These are phyloP conservation scores for Aspergillus proliferans DNA, from an alignment of 2,329 filamentous ascomycete species.

Conservation along the genomic window DNA sequence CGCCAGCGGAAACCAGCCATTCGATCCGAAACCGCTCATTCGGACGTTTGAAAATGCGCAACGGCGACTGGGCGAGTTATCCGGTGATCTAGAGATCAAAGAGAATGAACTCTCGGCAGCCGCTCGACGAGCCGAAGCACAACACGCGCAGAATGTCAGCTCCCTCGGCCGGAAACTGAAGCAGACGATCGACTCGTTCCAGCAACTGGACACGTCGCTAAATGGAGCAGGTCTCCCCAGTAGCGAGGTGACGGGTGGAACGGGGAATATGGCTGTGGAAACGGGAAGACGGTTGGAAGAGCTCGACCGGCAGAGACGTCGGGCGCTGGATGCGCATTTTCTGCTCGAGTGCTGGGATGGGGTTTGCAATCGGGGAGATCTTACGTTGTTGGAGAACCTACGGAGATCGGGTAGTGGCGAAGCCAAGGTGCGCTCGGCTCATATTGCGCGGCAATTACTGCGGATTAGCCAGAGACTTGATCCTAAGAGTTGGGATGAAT, in stretches of 20 bases:
- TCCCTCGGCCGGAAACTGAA: conserved; percentile 84
- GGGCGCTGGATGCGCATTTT: conserved; percentile 89
- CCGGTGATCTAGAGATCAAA: conserved; percentile 76
- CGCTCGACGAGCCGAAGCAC: conserved; percentile 81
- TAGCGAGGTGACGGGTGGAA: conserved; percentile 37
- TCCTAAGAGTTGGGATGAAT: conserved; percentile 60
- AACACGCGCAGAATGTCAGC: conserved; percentile 86
- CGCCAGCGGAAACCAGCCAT: conserved; percentile 46
- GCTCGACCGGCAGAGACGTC: conserved; percentile 80
- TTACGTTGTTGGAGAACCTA: conserved; percentile 83
- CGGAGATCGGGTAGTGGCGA: conserved; percentile 77
- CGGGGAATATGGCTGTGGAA: conserved; percentile 85
- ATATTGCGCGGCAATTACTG: conserved; percentile 88
- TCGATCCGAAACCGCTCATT: conserved; percentile 95
- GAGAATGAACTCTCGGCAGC: conserved; percentile 88
- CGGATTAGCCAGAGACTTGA: conserved; percentile 91
- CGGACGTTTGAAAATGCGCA: conserved; percentile 78
- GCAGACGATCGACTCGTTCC: conserved; percentile 85
- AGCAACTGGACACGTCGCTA: conserved; percentile 76
- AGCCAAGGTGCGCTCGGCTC: conserved; percentile 87
- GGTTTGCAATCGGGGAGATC: conserved; percentile 80
- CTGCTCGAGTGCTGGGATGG: conserved; percentile 96
- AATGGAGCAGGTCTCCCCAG: conserved; percentile 51
- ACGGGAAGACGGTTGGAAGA: conserved; percentile 93
- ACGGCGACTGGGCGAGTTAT: conserved; percentile 45